phyloP scores from a whole-genome alignment of 2,329 filamentous ascomycete species.

The Penicillium sp. region DNA sequence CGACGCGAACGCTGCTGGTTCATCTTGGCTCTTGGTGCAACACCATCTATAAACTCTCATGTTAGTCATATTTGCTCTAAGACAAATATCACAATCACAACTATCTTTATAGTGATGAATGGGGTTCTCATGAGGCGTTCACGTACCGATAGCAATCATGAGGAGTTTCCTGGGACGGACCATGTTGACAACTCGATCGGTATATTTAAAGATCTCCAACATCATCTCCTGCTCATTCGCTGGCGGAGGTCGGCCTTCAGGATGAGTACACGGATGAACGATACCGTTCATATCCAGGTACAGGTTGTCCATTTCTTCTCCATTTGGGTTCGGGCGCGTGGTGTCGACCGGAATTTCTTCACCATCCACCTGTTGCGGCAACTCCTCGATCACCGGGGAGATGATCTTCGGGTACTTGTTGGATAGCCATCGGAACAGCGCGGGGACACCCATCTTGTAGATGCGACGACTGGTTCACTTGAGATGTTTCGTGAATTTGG shows the following conservation, averaged over 20 bases:
- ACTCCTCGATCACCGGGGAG: constrained; percentile 83
- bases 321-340: constrained; percentile 86
- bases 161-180: constrained; percentile 91
- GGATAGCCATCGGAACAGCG: constrained; percentile 94
- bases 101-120: no score
- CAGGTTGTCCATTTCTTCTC: constrained; percentile 95
- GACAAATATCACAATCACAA: no score
- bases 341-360: constrained; percentile 80
- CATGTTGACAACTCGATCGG: constrained; percentile 98
- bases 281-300: constrained; percentile 99
- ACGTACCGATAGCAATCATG: constrained; percentile 88
- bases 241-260: constrained; percentile 86
- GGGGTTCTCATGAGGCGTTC: neutral
- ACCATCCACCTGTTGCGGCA: constrained; percentile 78
- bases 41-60: constrained; percentile 65
- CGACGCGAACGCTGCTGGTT: constrained; percentile 97
- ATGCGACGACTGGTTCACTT: constrained; percentile 15
- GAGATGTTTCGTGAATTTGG: neutral
- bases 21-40: constrained; percentile 98
- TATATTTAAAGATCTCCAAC: constrained; percentile 96
- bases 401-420: constrained; percentile 98
- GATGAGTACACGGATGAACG: constrained; percentile 97
- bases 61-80: neutral
- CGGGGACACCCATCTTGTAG: constrained; percentile 80
- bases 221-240: constrained; percentile 99